A percentile compares a stretch with the other conserved stretches of the same genome.
These are phyloP conservation scores for Leccinum huronense DNA, from an alignment of 1,284 basidiomycete species.

Conservation along the genomic window DNA sequence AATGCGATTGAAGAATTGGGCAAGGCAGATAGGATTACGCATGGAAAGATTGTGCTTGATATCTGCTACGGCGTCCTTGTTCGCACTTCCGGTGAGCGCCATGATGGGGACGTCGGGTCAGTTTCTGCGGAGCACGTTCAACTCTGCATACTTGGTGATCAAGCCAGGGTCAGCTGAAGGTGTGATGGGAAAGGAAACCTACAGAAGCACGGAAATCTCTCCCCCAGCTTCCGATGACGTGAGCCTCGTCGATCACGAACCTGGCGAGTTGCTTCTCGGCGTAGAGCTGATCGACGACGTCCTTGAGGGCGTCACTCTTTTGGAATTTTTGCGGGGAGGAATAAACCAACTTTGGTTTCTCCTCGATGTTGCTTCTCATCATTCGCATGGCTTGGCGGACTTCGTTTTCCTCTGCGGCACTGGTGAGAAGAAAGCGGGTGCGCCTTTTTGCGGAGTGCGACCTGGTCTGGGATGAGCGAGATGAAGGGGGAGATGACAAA, in stretches of 20 bases:
- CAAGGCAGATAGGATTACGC: constrained; percentile 56
- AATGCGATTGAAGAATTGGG: constrained; percentile 89
- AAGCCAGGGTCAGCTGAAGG: constrained; percentile 9
- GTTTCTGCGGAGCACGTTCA: constrained; percentile 67
- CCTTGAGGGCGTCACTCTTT: constrained; percentile 57
- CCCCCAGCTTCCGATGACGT: constrained; percentile 88
- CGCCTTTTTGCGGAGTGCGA: constrained; percentile 63
- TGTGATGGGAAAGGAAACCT: constrained; percentile 30
- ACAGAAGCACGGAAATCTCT: constrained; percentile 79
- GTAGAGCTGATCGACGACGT: constrained; percentile 60
- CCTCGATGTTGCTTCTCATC: constrained; percentile 38
- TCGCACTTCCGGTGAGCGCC: constrained; percentile 95
- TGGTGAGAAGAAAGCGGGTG: constrained; percentile 61
- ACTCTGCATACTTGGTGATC: constrained; percentile 56
- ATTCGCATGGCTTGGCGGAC: constrained; percentile 42
- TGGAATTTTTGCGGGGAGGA: constrained; percentile 92
- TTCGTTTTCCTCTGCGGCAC: constrained; percentile 56
- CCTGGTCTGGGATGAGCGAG: constrained; percentile 91
- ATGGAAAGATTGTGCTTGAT: constrained; percentile 76
- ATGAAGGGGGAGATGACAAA: constrained; percentile 90
- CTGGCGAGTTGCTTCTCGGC: constrained; percentile 65
- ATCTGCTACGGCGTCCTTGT: constrained; percentile 72
- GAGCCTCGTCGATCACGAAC: constrained; percentile 96
- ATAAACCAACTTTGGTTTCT: constrained; percentile 73
- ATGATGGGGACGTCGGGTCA: constrained; percentile 88